Base-by-base conservation (phyloP, 352 stramenopile genomes). In the Phytophthora pinifolia region DNA sequence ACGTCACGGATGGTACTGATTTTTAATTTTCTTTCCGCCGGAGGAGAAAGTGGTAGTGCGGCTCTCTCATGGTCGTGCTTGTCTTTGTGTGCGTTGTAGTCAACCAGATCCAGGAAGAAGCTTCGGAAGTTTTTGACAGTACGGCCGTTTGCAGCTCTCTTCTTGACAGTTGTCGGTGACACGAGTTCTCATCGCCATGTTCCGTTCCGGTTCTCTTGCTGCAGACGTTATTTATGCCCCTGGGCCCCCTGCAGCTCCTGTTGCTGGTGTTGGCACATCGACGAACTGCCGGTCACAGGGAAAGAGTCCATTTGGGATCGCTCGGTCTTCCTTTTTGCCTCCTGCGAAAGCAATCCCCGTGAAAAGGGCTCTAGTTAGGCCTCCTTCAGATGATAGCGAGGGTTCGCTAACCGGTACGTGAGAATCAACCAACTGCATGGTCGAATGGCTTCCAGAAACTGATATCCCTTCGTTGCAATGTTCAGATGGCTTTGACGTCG, bases 121-220 rank as follows among this genome's bases (percentile, higher is more conserved):
- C 67, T 30, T 88, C 77, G 22, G 74, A 88, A 58, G 70, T 80
- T 72, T 88, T 85, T 81, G 76, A 85, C 57, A 78, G 77, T 88
- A 45, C 48, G 76, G 76, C 43, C 18, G 65, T 25, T 41, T 66
- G 13, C 41, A 35, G 60, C 69, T 54, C 41, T 43, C 7, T 76
- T 66, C 0, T 27, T 27, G 22, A 6, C 25, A 60, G 72, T 41
- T 44, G 54, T 55, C 76, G 72, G 61, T 39, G 70, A 42, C 67
- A 51, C 70, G 46, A 47, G 53, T 70, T 32, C 46, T 34, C 18
- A 45, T 44, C 13, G 20, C n/a, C 5, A 42, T 15, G 27, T 7
- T 13, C 32, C 15, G 22, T 12, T 9, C 14, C 20, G 9, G 9
- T 3, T 44, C 10, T 44, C 30, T 15, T 50, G 4, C 1, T 54